A percentile compares a stretch with the other conserved stretches of the same genome.
Conservation (phyloP, 306 rosid species). For the Gynostemma pentaphyllum region DNA sequence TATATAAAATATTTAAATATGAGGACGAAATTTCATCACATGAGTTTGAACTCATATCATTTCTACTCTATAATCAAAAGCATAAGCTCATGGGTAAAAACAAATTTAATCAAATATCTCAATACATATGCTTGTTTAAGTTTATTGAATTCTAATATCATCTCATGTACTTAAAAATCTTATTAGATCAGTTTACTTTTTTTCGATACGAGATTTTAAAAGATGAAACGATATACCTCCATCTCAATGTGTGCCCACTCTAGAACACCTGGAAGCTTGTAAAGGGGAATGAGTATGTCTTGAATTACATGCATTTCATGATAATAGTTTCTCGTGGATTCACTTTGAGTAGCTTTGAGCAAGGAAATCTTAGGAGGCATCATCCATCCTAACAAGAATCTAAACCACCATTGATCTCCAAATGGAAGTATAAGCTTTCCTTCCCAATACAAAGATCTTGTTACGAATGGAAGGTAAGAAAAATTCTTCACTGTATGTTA, state of each 20-base stretch:
- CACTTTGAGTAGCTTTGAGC: conserved; percentile 98
- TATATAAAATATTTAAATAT: no score
- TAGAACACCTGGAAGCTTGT: conserved; percentile 88
- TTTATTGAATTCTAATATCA: no score
- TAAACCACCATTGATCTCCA: conserved; percentile 91
- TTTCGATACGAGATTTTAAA: no score
- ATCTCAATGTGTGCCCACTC: conserved; percentile 90
- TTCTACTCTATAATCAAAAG: no score
- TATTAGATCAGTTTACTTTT: neutral
- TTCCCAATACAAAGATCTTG: conserved; percentile 94
- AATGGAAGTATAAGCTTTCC: conserved; percentile 97
- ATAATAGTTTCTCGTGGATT: conserved; percentile 86
- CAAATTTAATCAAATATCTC: no score
- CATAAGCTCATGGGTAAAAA: no score
- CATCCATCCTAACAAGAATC: conserved; percentile 86
- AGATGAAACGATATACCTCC: conserved; percentile 48
- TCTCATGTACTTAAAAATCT: no score
- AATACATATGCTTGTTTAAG: no score
- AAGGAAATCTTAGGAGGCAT: conserved; percentile 98
- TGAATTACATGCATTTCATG: conserved; percentile 97
- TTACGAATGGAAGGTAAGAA: no score
- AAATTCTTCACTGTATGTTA: no score
- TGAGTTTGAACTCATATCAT: no score
- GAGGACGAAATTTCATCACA: no score
- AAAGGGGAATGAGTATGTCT: conserved; percentile 87